Evolutionary conservation across 805 yeast genomes (phyloP).

Genomic region (Yamadazyma laniorum): DNA sequence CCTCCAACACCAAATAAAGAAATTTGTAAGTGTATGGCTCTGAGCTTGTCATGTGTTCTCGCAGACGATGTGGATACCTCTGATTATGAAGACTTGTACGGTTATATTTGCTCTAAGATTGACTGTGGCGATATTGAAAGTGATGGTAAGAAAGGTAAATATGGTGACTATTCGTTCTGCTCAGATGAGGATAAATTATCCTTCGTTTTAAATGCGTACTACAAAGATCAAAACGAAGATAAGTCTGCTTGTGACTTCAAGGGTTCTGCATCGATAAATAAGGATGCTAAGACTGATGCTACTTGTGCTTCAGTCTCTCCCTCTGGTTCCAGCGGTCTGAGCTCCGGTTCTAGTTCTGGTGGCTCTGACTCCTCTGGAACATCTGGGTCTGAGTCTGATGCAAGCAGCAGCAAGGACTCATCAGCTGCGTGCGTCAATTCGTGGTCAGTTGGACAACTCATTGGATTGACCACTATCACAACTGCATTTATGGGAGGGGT

Average conservation of each 20-base stretch:
- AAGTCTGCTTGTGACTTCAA: conserved; percentile 62
- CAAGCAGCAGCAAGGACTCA: conserved; percentile 20
- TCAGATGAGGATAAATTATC: conserved; percentile 62
- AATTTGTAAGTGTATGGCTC: conserved; percentile 62
- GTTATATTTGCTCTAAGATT: conserved; percentile 52
- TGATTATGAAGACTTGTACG: conserved; percentile 61
- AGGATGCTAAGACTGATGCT: conserved; percentile 26
- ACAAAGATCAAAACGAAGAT: conserved; percentile 42
- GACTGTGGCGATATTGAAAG: conserved; percentile 61
- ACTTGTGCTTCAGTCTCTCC: conserved; percentile 26
- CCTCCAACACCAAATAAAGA: conserved; percentile 77
- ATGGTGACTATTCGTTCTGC: conserved; percentile 77
- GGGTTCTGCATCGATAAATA: conserved; percentile 58
- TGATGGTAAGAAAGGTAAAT: conserved; percentile 63
- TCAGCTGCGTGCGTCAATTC: conserved; percentile 19
- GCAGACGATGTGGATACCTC: conserved; percentile 48
- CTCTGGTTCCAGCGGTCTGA: conserved; percentile 21
- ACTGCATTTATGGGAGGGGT: conserved; percentile 47
- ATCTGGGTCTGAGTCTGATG: conserved; percentile 14
- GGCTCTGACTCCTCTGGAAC: conserved; percentile 21
- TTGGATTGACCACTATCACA: conserved; percentile 31
- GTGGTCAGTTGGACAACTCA: conserved; percentile 30
- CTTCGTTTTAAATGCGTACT: conserved; percentile 64
- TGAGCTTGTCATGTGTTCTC: conserved; percentile 60
- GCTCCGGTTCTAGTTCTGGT: conserved; percentile 22